Percentiles rank a stretch among this genome's conserved stretches.
phyloP scores from a whole-genome alignment of 306 rosid genomes.

The Aeschynomene evenia region DNA sequence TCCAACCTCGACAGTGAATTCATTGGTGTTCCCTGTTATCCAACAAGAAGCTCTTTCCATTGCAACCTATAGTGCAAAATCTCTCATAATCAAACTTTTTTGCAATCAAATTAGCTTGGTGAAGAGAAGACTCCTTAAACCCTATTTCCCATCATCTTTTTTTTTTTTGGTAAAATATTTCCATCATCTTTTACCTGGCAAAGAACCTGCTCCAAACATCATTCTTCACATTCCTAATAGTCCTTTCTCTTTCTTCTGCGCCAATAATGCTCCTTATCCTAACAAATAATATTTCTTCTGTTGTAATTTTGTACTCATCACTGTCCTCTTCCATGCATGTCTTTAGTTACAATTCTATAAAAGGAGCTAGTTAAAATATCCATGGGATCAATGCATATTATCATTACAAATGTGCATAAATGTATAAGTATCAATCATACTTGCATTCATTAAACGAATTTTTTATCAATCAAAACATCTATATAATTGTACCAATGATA shows the following conservation, averaged over 20 bases:
- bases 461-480: no score
- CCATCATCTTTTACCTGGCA: slow-evolving; percentile 59
- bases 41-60: slow-evolving; percentile 47
- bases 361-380: no score
- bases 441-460: no score
- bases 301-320: slow-evolving; percentile 30
- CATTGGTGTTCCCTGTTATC: slow-evolving; percentile 80
- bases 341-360: no score
- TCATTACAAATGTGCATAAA: no score
- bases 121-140: slow-evolving; percentile 52
- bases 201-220: slow-evolving; percentile 84
- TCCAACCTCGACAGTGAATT: slow-evolving; percentile 76
- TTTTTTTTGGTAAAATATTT: no score
- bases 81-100: slow-evolving; percentile 41
- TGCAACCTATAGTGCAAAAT: slow-evolving; percentile 47
- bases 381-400: no score
- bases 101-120: slow-evolving; percentile 59
- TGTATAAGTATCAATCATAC: no score
- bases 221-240: slow-evolving; percentile 50
- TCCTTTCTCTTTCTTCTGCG: slow-evolving; percentile 54
- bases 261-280: slow-evolving; percentile 60
- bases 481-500: no score
- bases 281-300: slow-evolving; percentile 35
- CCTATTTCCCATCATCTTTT: no score
- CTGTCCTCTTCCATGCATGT: slow-evolving; percentile 42